phyloP scores from a whole-genome alignment of 148 eudicot genomes.

The Chenopodium suecicum region DNA sequence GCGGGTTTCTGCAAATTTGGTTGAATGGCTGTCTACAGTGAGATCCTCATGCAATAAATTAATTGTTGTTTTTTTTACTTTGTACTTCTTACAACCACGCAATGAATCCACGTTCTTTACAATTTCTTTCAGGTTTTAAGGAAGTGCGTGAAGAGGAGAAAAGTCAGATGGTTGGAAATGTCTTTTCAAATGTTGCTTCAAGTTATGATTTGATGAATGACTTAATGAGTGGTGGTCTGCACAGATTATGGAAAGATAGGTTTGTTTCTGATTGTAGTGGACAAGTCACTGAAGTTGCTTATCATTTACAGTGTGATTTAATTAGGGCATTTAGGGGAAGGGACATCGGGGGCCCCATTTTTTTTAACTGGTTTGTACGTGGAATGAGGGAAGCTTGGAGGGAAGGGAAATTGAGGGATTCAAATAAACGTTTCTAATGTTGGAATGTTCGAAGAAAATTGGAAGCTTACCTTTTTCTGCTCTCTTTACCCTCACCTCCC shows the following conservation, averaged over 20 bases:
- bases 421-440: neutral
- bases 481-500: neutral
- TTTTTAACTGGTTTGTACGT: neutral
- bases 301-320: neutral
- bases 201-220: conserved; percentile 96
- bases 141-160: conserved; percentile 86
- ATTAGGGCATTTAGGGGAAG: neutral
- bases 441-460: neutral
- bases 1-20: neutral
- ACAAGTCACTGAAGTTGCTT: conserved; percentile 4
- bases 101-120: neutral
- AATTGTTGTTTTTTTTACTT: neutral
- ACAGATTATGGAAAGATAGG: conserved; percentile 96
- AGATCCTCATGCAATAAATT: neutral
- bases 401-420: neutral
- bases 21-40: neutral
- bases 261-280: conserved; percentile 26
- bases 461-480: neutral
- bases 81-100: neutral
- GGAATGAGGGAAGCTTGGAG: neutral
- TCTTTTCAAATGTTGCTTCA: conserved; percentile 83
- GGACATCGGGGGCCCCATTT: neutral
- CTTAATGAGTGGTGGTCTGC: conserved; percentile 88
- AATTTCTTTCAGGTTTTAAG: conserved; percentile 65
- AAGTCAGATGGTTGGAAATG: conserved; percentile 86